Base-by-base conservation (phyloP, 1,284 basidiomycete genomes). In the Fomitopsis pinicola region DNA sequence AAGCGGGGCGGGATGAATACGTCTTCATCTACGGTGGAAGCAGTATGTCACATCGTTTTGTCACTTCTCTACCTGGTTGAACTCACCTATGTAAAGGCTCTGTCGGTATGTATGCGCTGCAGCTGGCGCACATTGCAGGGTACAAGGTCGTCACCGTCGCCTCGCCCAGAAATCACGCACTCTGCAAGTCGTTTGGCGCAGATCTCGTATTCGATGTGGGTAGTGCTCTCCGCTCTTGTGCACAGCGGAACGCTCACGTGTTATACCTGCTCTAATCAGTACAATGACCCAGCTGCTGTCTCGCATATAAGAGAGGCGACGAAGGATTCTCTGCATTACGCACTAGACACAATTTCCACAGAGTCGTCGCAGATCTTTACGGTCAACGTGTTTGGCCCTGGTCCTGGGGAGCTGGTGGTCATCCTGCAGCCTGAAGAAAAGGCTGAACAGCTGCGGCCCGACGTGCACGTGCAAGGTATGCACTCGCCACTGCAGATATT, bases 51-150 rank as follows among this genome's bases (percentile, higher is more conserved):
- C 3, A n/a, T 40, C 26, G 15, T 7, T 15, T 2, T 3, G 10
- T 22, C n/a, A n/a, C 36, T 9, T 15, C 38, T 38, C 38, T 15
- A 15, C 14, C 38, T 2, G 10, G 10, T 15, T 38, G 38, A 40
- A 35, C 30, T 54, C 19, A 36, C 15, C 2, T 35, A 33, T 33
- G 30, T 33, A 33, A 61, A 68, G 69, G 68, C 26, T 64, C 65
- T 9, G 78, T 80, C 38, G 80, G 81, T 0, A 69, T 77, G 40
- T 81, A 75, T 66, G 77, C 76, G 5, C 68, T 81, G 42, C 78
- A 82, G 65, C 72, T 82, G 44, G 77, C 77, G 42, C 74, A 75
- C 59, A 59, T 75, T 5, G 66, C 75, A 0, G 80, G 80, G 15
- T 77, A 77, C 66, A 73, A 71, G 38, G 76, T 80, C 42, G 70